A percentile compares a stretch with the other conserved stretches of the same genome.
These are phyloP conservation scores for Canariomyces notabilis DNA, from an alignment of 2,329 filamentous ascomycete species.

Conservation along the genomic window DNA sequence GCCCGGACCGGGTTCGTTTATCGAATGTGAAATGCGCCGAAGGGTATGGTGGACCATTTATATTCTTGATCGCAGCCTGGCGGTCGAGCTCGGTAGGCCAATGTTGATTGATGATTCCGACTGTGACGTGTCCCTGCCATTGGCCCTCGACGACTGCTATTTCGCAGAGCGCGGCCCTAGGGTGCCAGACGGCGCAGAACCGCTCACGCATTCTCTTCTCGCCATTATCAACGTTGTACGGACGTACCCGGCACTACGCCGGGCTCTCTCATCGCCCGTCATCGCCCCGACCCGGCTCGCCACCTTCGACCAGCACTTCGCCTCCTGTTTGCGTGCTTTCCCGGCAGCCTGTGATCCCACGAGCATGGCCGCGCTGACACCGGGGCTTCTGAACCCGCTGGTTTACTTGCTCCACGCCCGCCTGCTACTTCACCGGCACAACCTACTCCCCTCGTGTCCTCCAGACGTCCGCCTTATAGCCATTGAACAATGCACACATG, in stretches of 20 bases:
- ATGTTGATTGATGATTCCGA: constrained; percentile 81
- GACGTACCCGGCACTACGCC: constrained; percentile 67
- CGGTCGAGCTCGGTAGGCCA: constrained; percentile 75
- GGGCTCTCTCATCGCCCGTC: constrained; percentile 61
- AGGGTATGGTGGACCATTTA: constrained; percentile 95
- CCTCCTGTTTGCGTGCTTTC: constrained; percentile 67
- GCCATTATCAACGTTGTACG: constrained; percentile 78
- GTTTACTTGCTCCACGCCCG: constrained; percentile 76
- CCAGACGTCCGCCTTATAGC: constrained; percentile 63
- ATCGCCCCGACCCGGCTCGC: constrained; percentile 64
- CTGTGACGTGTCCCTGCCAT: constrained; percentile 77
- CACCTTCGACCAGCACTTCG: constrained; percentile 79
- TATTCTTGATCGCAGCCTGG: constrained; percentile 75
- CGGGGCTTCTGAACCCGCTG: constrained; percentile 68
- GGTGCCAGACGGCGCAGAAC: constrained; percentile 46
- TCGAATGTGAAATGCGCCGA: constrained; percentile 81
- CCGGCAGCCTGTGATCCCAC: constrained; percentile 67
- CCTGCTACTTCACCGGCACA: constrained; percentile 84
- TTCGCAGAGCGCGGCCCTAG: constrained; percentile 56
- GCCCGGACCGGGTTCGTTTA: constrained; percentile 62
- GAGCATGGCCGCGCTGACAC: constrained; percentile 63
- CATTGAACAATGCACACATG: constrained; percentile 69
- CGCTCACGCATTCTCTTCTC: constrained; percentile 65
- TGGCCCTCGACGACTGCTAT: constrained; percentile 74
- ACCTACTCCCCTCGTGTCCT: constrained; percentile 69